Evolutionary conservation across 371 early-diverging fungal species (phyloP).

Genomic region (Mucor irregularis): DNA sequence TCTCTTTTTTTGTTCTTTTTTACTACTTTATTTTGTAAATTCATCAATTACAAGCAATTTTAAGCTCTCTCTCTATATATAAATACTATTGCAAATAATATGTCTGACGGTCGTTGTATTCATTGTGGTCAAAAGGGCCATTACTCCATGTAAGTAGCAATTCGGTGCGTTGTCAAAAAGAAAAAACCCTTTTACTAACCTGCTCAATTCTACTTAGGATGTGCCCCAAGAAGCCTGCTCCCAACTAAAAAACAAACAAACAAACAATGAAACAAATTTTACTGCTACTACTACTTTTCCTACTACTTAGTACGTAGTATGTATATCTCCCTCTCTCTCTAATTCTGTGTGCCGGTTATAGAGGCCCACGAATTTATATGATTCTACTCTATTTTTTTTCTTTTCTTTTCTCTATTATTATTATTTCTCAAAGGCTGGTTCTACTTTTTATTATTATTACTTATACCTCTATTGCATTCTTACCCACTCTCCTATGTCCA

Average conservation of each 20-base stretch:
- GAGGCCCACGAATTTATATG: conserved; percentile 8
- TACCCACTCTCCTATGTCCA: not conserved
- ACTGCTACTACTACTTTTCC: no score
- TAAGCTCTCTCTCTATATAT: conserved; percentile 1
- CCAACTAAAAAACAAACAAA: conserved; percentile 18
- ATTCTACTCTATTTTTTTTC: not conserved
- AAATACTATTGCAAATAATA: conserved; percentile 5
- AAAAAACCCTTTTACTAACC: not conserved
- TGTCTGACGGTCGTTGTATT: conserved; percentile 55
- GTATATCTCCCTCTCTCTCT: not conserved
- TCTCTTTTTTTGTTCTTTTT: not conserved
- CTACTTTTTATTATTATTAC: not conserved
- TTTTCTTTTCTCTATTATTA: not conserved
- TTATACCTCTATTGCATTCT: not conserved
- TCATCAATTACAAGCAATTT: not conserved
- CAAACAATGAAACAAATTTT: not conserved
- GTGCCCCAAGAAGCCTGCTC: conserved; percentile 44
- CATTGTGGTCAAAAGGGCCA: conserved; percentile 52
- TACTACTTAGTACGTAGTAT: no score
- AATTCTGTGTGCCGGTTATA: conserved; percentile 16
- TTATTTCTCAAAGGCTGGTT: conserved; percentile 2
- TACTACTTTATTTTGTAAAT: not conserved
- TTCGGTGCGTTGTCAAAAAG: no score
- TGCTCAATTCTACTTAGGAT: conserved; percentile 20
- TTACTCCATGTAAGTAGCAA: conserved; percentile 51